A percentile compares a stretch with the other conserved stretches of the same genome.
phyloP scores from a whole-genome alignment of 371 early-diverging fungal genomes.

The Apophysomyces trapeziformis region DNA sequence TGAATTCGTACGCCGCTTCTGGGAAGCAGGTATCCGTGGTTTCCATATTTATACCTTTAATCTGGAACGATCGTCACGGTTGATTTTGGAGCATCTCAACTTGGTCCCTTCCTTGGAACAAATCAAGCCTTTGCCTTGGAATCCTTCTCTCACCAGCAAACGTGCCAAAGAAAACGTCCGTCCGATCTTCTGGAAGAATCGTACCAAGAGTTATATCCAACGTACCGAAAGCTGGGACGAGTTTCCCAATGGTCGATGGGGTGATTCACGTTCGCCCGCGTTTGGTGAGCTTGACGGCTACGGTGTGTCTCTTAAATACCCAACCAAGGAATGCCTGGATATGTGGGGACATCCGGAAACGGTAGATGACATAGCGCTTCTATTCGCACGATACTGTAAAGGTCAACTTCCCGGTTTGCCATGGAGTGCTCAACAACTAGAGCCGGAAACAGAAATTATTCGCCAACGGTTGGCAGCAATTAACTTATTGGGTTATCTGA shows the following conservation, averaged over 20 bases:
- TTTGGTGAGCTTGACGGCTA: conserved; percentile 95
- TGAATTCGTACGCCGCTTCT: conserved; percentile 75
- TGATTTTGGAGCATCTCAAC: conserved; percentile 83
- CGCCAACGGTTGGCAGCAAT: conserved; percentile 70
- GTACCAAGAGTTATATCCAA: conserved; percentile 87
- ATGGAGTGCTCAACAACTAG: conserved; percentile 89
- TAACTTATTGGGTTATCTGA: conserved; percentile 85
- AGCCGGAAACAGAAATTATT: conserved; percentile 82
- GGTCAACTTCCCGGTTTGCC: conserved; percentile 83
- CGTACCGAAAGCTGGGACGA: conserved; percentile 98
- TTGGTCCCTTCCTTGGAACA: conserved; percentile 79
- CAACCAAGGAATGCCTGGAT: conserved; percentile 60
- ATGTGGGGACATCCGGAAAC: conserved; percentile 86
- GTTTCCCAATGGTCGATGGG: conserved; percentile 98
- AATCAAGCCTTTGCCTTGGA: conserved; percentile 93
- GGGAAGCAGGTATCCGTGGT: conserved; percentile 71
- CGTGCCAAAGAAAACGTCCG: conserved; percentile 94
- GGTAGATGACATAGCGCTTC: conserved; percentile 65
- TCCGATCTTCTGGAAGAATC: conserved; percentile 98
- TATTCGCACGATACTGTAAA: conserved; percentile 86
- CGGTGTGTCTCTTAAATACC: conserved; percentile 80
- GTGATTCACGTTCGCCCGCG: conserved; percentile 85
- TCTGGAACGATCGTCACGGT: conserved; percentile 82
- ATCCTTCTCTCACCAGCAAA: conserved; percentile 78
- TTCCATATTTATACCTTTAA: conserved; percentile 92